These are phyloP conservation scores for Forsythia viridissima DNA, from an alignment of 257 asterid genomes.

Conservation along the genomic window DNA sequence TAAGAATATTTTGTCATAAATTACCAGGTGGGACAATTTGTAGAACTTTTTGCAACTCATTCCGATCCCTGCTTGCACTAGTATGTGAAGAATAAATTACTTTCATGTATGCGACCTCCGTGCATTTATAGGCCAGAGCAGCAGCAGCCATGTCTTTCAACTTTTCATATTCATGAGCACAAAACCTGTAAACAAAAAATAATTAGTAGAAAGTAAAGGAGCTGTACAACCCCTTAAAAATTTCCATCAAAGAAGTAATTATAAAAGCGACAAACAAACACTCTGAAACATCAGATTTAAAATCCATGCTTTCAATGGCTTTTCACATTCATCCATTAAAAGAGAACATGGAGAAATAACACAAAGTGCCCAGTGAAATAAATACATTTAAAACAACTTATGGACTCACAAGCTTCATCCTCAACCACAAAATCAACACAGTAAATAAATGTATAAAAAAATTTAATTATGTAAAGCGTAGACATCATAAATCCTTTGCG, in stretches of 20 bases:
- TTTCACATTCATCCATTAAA: background rate
- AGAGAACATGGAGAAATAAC: conserved; percentile 7
- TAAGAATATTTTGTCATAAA: conserved; percentile 20
- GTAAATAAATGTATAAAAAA: background rate
- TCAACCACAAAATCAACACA: background rate
- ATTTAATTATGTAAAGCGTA: conserved; percentile 18
- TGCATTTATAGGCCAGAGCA: conserved; percentile 92
- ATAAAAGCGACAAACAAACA: conserved; percentile 11
- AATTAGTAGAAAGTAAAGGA: conserved; percentile 29
- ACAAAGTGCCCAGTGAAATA: background rate
- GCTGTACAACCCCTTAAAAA: conserved; percentile 21
- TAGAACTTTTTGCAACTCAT: conserved; percentile 72
- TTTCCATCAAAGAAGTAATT: conserved; percentile 20
- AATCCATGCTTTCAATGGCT: background rate
- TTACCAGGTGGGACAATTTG: conserved; percentile 85
- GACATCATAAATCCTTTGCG: background rate
- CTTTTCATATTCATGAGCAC: conserved; percentile 92
- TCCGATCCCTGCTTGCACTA: conserved; percentile 71
- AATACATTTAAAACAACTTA: conserved; percentile 11
- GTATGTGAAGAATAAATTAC: conserved; percentile 71
- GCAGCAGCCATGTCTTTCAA: conserved; percentile 90
- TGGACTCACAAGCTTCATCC: background rate
- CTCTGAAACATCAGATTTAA: background rate
- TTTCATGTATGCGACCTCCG: conserved; percentile 89
- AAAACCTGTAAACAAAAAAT: conserved; percentile 56